Conservation (phyloP, 2,329 filamentous ascomycete species). For the Monosporascus sp. region DNA sequence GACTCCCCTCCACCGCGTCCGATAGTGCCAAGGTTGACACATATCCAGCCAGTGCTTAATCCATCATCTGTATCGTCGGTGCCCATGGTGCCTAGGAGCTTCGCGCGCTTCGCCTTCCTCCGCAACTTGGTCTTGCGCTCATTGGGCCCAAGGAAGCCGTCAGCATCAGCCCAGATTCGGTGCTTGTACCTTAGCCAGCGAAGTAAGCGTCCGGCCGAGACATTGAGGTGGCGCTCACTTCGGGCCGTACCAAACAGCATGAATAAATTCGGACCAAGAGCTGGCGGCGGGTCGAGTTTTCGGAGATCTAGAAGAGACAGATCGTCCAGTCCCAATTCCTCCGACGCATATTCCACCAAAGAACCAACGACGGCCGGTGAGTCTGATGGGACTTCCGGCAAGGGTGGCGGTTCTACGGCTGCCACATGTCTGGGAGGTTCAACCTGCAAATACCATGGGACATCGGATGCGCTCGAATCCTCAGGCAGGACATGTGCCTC, state of each 20-base stretch:
- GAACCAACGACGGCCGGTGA: constrained; percentile 66
- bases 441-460: constrained; percentile 78
- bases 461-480: constrained; percentile 13
- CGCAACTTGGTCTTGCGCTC: constrained; percentile 84
- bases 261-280: constrained; percentile 79
- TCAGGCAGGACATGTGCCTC: constrained; percentile 2
- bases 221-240: constrained; percentile 88
- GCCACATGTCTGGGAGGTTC: constrained; percentile 50
- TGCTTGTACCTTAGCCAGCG: constrained; percentile 74
- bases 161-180: constrained; percentile 70
- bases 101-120: constrained; percentile 73
- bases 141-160: constrained; percentile 82
- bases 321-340: constrained; percentile 81
- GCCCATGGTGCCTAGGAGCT: constrained; percentile 66
- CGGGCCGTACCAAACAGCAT: constrained; percentile 92
- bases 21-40: constrained; percentile 76
- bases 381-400: constrained; percentile 56
- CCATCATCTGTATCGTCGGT: constrained; percentile 70
- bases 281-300: constrained; percentile 75
- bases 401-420: constrained; percentile 36
- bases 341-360: constrained; percentile 71
- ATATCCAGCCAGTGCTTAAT: constrained; percentile 91
- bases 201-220: constrained; percentile 83
- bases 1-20: constrained; percentile 47
- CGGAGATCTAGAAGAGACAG: constrained; percentile 78